phyloP scores from a whole-genome alignment of 305 asterid species.

The Solanum hybrid region DNA sequence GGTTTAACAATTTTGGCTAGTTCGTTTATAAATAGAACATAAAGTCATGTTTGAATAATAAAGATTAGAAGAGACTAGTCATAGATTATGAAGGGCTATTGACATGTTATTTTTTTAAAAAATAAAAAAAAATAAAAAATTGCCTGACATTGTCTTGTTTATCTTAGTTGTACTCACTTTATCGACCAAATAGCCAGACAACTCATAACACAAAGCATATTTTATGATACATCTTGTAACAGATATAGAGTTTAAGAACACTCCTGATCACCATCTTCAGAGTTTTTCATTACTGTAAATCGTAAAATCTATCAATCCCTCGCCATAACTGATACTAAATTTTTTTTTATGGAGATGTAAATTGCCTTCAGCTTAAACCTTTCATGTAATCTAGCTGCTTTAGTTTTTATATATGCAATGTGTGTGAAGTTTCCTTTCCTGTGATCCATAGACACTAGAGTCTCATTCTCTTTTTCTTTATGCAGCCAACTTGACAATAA shows the following conservation, averaged over 20 bases:
- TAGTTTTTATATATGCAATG: neutral
- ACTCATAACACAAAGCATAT: neutral
- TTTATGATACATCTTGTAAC: neutral
- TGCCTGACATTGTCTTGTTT: neutral
- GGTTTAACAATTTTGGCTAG: neutral
- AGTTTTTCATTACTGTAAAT: neutral
- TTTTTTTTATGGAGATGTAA: neutral
- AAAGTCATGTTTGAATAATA: neutral
- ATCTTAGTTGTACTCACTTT: neutral
- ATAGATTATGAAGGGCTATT: neutral
- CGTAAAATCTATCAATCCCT: neutral
- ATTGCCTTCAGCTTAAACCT: neutral
- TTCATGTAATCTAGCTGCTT: neutral
- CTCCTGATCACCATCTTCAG: slow-evolving; percentile 6
- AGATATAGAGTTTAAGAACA: neutral
- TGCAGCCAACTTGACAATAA: slow-evolving; percentile 48
- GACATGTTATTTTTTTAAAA: neutral
- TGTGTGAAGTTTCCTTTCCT: neutral
- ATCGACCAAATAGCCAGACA: neutral
- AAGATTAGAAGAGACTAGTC: neutral
- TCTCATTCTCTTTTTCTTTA: neutral
- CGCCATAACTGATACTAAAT: neutral
- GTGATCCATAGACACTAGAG: neutral
- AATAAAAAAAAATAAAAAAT: too few relatives aligned
- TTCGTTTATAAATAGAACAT: neutral